phyloP scores from a whole-genome alignment of 2,329 filamentous ascomycete species.

The Elsinoe fawcettii region DNA sequence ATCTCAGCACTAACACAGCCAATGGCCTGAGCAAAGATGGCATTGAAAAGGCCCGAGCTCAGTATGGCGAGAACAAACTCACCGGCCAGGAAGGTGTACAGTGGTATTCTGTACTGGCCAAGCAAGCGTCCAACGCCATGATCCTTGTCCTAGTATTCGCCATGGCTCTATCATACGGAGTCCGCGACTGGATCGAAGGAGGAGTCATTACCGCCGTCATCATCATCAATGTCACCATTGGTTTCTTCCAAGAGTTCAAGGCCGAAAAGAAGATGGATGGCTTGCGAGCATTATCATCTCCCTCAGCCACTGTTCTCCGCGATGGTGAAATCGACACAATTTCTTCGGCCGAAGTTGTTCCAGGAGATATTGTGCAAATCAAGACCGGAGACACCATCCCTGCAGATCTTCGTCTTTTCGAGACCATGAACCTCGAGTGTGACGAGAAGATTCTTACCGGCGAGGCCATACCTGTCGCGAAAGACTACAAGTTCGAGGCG shows the following conservation, averaged over 20 bases:
- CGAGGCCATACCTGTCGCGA: slow-evolving; percentile 62
- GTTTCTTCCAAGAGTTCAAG: slow-evolving; percentile 53
- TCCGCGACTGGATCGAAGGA: slow-evolving; percentile 53
- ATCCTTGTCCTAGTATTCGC: slow-evolving; percentile 45
- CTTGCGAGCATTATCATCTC: slow-evolving; percentile 48
- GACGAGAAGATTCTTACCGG: slow-evolving; percentile 70
- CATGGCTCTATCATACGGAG: slow-evolving; percentile 52
- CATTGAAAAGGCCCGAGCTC: slow-evolving; percentile 5
- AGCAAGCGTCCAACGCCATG: slow-evolving; percentile 33
- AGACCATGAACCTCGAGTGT: slow-evolving; percentile 66
- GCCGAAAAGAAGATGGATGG: slow-evolving; percentile 55
- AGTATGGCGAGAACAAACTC: slow-evolving; percentile 27
- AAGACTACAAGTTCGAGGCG: slow-evolving; percentile 52
- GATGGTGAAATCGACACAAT: slow-evolving; percentile 47
- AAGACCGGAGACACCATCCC: slow-evolving; percentile 61
- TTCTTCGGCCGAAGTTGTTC: slow-evolving; percentile 53
- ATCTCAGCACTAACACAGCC: slow-evolving; percentile 4
- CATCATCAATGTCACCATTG: slow-evolving; percentile 50
- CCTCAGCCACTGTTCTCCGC: slow-evolving; percentile 49
- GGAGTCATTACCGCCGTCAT: slow-evolving; percentile 53
- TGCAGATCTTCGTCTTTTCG: slow-evolving; percentile 54
- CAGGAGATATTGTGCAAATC: slow-evolving; percentile 57
- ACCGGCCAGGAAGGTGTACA: slow-evolving; percentile 25
- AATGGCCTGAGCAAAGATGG: slow-evolving; percentile 1
- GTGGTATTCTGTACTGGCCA: slow-evolving; percentile 28